phyloP scores from a whole-genome alignment of 495 filamentous ascomycete species.

The Aspergillus haitiensis region DNA sequence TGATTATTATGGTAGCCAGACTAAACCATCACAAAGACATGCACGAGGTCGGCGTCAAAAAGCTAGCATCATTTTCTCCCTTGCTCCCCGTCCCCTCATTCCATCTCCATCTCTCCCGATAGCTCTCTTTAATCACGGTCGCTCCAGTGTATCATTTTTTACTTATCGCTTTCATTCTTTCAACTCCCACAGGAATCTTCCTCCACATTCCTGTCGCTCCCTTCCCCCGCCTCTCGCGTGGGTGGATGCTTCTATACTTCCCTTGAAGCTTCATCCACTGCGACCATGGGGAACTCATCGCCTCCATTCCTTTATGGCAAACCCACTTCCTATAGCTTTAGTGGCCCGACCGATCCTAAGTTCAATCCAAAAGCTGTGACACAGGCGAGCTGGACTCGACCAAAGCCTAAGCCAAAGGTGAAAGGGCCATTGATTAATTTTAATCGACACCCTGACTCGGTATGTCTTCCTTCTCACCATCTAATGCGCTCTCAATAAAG shows the following conservation, averaged over 20 bases:
- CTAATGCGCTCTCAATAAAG: background rate
- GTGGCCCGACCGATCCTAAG: conserved; percentile 51
- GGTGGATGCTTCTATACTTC: conserved; percentile 35
- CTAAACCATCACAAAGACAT: conserved; percentile 9
- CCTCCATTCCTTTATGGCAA: conserved; percentile 78
- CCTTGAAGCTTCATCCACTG: conserved; percentile 27
- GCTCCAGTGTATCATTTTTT: conserved; percentile 7
- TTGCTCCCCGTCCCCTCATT: conserved; percentile 25
- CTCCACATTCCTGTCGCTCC: conserved; percentile 33
- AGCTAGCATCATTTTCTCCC: background rate
- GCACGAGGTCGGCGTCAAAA: conserved; percentile 12
- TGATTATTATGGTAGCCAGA: background rate
- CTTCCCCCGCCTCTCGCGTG: conserved; percentile 31
- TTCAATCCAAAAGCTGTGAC: conserved; percentile 87
- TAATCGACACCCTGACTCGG: conserved; percentile 77
- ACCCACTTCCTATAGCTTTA: conserved; percentile 49
- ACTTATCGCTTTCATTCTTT: conserved; percentile 20
- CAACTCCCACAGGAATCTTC: conserved; percentile 19
- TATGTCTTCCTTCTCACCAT: conserved; percentile 39
- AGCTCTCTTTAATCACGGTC: conserved; percentile 9
- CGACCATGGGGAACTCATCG: conserved; percentile 57
- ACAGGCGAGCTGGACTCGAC: conserved; percentile 63
- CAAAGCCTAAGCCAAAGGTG: conserved; percentile 57
- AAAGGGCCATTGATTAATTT: conserved; percentile 75
- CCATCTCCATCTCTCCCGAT: conserved; percentile 21